Conservation (phyloP, 202 grass and related monocot species). For the Cymbopogon flexuosus region DNA sequence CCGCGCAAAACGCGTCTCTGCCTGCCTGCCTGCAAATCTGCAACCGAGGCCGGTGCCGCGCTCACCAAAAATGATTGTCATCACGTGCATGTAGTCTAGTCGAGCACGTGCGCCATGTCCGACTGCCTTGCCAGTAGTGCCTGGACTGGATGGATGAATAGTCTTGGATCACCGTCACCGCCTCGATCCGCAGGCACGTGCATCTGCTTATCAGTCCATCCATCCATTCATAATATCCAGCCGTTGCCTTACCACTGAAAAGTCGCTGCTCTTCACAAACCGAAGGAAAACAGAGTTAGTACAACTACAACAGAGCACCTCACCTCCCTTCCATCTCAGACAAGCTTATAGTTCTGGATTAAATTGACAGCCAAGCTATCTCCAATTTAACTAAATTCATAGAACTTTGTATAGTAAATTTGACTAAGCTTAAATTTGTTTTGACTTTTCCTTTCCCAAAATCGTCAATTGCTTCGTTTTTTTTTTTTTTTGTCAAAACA, state of each 20-base stretch:
- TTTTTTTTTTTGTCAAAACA: too few species aligned
- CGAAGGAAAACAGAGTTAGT: too few species aligned
- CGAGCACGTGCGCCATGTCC: background rate
- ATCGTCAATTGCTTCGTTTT: too few species aligned
- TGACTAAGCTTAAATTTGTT: too few species aligned
- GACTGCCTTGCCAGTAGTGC: background rate
- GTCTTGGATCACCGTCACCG: background rate
- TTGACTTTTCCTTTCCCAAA: too few species aligned
- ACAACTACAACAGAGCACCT: too few species aligned
- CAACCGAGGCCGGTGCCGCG: background rate
- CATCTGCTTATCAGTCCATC: background rate
- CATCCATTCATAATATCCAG: background rate
- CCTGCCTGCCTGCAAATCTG: background rate
- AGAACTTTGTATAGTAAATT: background rate
- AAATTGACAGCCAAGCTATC: too few species aligned
- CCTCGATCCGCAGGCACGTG: background rate
- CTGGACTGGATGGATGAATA: background rate
- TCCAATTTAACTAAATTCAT: background rate
- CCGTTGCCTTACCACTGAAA: background rate
- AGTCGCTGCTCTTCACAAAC: too few species aligned
- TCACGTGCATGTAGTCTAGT: background rate
- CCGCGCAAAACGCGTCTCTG: conserved; percentile 49
- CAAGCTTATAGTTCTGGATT: too few species aligned
- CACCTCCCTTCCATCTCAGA: too few species aligned
- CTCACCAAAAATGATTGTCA: background rate